These are phyloP conservation scores for Trametes versicolor DNA, from an alignment of 1,284 basidiomycete genomes.

Conservation along the genomic window DNA sequence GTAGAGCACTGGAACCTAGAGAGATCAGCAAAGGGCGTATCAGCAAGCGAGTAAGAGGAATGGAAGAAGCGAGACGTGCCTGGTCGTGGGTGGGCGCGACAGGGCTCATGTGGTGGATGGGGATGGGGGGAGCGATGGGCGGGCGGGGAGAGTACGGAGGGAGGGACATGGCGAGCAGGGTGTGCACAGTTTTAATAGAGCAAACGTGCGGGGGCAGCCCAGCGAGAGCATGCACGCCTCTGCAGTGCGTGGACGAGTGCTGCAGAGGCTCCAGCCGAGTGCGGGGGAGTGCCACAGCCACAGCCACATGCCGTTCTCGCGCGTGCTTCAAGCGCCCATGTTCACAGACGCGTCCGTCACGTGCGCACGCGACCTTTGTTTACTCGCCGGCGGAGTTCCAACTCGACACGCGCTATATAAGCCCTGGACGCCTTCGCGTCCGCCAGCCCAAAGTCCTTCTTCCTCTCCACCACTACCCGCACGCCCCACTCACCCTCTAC, in stretches of 20 bases:
- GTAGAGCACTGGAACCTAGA: constrained; percentile 61
- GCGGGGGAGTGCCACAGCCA: constrained; percentile 10
- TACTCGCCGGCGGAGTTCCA: constrained; percentile 45
- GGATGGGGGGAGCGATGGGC: constrained; percentile 39
- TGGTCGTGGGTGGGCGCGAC: constrained; percentile 46
- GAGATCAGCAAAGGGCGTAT: constrained; percentile 16
- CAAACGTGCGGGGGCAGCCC: neutral
- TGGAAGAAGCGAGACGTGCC: constrained; percentile 31
- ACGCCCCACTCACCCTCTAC: constrained; percentile 28
- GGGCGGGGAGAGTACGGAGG: constrained; percentile 41
- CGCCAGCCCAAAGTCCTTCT: constrained; percentile 34
- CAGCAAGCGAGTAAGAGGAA: constrained; percentile 13
- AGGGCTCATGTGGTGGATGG: constrained; percentile 37
- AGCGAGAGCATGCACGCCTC: constrained; percentile 22
- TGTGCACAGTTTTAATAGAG: constrained; percentile 29
- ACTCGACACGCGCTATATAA: constrained; percentile 46
- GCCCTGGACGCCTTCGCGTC: constrained; percentile 40
- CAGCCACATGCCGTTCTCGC: constrained; percentile 17
- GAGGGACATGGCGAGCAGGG: constrained; percentile 35
- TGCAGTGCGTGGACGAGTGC: constrained; percentile 12
- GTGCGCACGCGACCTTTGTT: constrained; percentile 42
- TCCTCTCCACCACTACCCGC: constrained; percentile 42
- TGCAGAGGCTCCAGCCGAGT: neutral
- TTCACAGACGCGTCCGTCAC: constrained; percentile 41
- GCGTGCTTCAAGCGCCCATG: constrained; percentile 24